Evolutionary conservation across 1,284 basidiomycete species (phyloP), one percentile per base, ranked within the genome.

Genomic region (Apiotrichum sp.): DNA sequence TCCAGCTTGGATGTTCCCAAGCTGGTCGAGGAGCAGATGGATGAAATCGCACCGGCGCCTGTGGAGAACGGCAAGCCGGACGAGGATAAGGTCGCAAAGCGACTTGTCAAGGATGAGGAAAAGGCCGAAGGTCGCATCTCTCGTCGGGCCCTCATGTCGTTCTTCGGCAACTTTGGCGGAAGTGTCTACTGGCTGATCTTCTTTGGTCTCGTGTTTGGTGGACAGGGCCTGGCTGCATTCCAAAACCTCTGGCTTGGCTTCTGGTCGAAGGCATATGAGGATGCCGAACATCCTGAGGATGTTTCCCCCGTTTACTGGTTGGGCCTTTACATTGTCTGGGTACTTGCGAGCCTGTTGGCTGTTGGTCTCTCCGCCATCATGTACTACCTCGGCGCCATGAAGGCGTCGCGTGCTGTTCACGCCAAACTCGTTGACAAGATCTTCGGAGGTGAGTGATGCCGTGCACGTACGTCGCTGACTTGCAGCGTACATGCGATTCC

Each of bases 391-490:
- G 80, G 80, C 7, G 69, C 77, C 45, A 64, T 82, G 52, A 71
- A 77, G 8, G 86, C 86, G 2, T 84, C 84, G 2, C 77, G 79
- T 52, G 71, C 70, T 16, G 79, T 88, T 7, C 86, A 88, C 64
- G 65, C 73, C 43, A 72, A 73, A 44, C 80, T 89, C 29, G 72
- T 86, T n/a, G 68, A 79, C 29, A 78, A 80, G 7, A 77, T 86
- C 13, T 77, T 86, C 13, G 80, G 80, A 3, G 46, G 46, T 47
- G 13, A 35, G 46, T 47, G 33, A 8, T 34, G 4, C 10, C 22
- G 22, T 22, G 13, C 10, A 9, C 8, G 33, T 34, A 10, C 29
- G 2, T 34, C 9, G 33, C 45, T 46, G 6, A 46, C 45, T 46
- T 36, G 16, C 7, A 47, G 80, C 84, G 0, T 83, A 82, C 6